These are phyloP conservation scores for Sarcomyxa edulis DNA, from an alignment of 768 basidiomycete genomes.

Conservation along the genomic window DNA sequence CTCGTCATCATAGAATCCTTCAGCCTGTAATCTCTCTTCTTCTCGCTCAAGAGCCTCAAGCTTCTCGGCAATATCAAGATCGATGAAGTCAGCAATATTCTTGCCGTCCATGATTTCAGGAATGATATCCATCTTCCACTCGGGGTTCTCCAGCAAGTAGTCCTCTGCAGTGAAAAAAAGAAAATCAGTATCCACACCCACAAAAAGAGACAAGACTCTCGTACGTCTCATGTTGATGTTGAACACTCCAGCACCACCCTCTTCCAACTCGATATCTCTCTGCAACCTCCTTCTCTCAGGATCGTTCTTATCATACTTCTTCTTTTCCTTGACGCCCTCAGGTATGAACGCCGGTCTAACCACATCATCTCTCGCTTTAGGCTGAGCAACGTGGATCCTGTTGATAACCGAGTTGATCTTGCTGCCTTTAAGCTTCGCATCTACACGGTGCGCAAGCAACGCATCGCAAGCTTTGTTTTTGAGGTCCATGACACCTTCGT, in stretches of 20 bases:
- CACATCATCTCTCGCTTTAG: constrained; percentile 86
- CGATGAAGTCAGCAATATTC: constrained; percentile 98
- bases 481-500: constrained; percentile 96
- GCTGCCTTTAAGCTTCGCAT: constrained; percentile 87
- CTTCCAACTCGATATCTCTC: constrained; percentile 78
- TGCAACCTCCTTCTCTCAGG: constrained; percentile 70
- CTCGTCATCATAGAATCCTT: constrained; percentile 93
- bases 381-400: constrained; percentile 93
- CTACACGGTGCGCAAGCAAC: constrained; percentile 91
- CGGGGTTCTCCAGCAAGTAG: constrained; percentile 82
- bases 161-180: constrained; percentile 53
- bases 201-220: constrained; percentile 23
- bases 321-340: constrained; percentile 67
- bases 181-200: constrained; percentile 1
- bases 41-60: constrained; percentile 96
- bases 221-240: constrained; percentile 91
- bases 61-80: constrained; percentile 95
- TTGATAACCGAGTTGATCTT: constrained; percentile 92
- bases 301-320: constrained; percentile 85
- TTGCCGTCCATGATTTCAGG: constrained; percentile 99
- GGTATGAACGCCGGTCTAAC: constrained; percentile 88
- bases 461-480: constrained; percentile 95
- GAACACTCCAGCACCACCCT: constrained; percentile 88
- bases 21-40: constrained; percentile 88
- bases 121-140: constrained; percentile 95